Evolutionary conservation across 1,139 yeast genomes (phyloP).

Genomic region (Debaryomyces udenii): DNA sequence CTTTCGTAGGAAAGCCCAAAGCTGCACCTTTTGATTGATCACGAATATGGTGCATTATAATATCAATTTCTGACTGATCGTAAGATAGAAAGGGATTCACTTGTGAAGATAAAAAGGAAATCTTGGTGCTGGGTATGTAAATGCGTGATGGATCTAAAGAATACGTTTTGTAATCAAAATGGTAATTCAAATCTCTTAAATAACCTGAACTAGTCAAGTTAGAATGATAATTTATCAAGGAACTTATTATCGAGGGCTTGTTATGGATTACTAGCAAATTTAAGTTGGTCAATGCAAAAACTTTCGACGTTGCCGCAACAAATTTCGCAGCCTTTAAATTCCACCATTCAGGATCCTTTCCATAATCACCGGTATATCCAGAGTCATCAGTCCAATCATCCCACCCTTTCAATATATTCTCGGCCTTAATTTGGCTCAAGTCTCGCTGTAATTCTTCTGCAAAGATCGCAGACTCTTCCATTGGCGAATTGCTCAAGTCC

Average conservation of each 20-base stretch:
- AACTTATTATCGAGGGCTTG: background rate
- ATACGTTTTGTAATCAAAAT: conserved; percentile 21
- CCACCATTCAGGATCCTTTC: conserved; percentile 11
- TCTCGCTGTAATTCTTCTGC: conserved; percentile 41
- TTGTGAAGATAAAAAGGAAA: conserved; percentile 11
- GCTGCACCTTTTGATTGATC: background rate
- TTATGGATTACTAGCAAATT: conserved; percentile 18
- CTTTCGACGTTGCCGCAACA: conserved; percentile 25
- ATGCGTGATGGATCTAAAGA: conserved; percentile 14
- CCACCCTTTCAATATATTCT: conserved; percentile 45
- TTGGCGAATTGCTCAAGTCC: conserved; percentile 33
- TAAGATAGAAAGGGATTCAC: conserved; percentile 9
- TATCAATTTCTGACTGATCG: conserved; percentile 9
- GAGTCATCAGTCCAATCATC: conserved; percentile 27
- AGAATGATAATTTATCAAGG: background rate
- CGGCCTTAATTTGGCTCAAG: conserved; percentile 24
- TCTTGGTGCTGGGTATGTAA: background rate
- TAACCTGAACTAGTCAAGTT: background rate
- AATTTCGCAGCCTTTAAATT: conserved; percentile 22
- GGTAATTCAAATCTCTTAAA: conserved; percentile 20
- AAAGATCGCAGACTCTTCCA: conserved; percentile 48
- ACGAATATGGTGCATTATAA: conserved; percentile 11
- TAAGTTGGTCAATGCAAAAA: conserved; percentile 30
- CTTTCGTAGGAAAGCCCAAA: background rate
- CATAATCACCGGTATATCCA: conserved; percentile 43